phyloP scores from a whole-genome alignment of 805 yeast species.

The Yueomyces sinensis region DNA sequence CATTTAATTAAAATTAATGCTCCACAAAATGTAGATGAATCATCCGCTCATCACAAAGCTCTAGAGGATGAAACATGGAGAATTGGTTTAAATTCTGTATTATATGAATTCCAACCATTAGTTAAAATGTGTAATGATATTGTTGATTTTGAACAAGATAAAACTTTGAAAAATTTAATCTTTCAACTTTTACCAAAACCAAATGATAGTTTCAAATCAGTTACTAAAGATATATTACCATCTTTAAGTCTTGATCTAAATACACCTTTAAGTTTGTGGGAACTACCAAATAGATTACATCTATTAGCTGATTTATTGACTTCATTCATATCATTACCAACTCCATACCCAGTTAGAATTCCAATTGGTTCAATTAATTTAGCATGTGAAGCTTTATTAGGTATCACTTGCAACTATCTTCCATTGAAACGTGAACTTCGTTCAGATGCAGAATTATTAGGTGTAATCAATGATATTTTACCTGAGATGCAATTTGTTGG shows the following conservation, averaged over 20 bases:
- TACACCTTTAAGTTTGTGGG: constrained; percentile 36
- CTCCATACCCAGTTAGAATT: constrained; percentile 41
- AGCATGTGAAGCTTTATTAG: constrained; percentile 39
- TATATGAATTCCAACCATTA: constrained; percentile 43
- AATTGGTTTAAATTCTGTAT: constrained; percentile 31
- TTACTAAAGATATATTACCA: constrained; percentile 25
- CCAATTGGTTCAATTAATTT: constrained; percentile 49
- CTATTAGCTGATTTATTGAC: constrained; percentile 33
- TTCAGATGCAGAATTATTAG: constrained; percentile 37
- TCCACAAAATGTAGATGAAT: constrained; percentile 23
- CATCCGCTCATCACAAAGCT: constrained; percentile 22
- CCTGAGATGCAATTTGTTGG: constrained; percentile 33
- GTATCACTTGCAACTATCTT: constrained; percentile 41
- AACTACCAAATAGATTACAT: constrained; percentile 38
- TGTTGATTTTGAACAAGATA: constrained; percentile 44
- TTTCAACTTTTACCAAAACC: constrained; percentile 26
- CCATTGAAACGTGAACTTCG: constrained; percentile 44
- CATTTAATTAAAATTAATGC: constrained; percentile 45
- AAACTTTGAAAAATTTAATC: constrained; percentile 30
- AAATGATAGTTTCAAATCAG: constrained; percentile 1
- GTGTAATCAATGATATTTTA: constrained; percentile 31
- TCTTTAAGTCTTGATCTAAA: constrained; percentile 47
- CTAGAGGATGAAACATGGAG: constrained; percentile 34
- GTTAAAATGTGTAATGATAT: constrained; percentile 45
- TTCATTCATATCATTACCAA: constrained; percentile 35